Evolutionary conservation across 2,329 filamentous ascomycete genomes (phyloP), one percentile per base, ranked within the genome.

Genomic region (Ophiostoma ulmi): DNA sequence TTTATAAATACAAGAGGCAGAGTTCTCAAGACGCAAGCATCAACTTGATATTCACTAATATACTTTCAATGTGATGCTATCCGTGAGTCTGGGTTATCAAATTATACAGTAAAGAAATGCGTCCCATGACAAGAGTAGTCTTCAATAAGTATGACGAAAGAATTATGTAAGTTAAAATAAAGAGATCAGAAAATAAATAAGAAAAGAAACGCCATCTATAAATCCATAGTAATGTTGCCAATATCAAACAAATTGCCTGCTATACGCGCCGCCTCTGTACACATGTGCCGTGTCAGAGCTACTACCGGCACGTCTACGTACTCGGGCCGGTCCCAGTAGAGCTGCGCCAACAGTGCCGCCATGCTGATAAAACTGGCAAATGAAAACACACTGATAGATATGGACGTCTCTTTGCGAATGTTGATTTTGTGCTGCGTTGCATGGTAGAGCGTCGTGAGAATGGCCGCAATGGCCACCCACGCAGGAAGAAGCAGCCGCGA

Each of bases 381-480:
- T 69, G 89, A 92, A 77, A 93, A 91, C 74, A 93, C 88, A 75
- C 89, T 88, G 73, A 93, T 85, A n/a, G 90, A 91, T 11, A 90
- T 90, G 66, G 88, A 88, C 0, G 91, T 93, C 80, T 93, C 91
- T 76, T 91, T 92, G 76, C 89, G 88, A 75, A 93, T 93, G 76
- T 89, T 92, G 77, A 92, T 90, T 77, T 91, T 91, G 75, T 90
- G 89, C 79, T 93, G 90, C 17, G 90, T 92, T 72, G 91, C 83
- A 78, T 93, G 91, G 80, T 94, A 93, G 74, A 90, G 84, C 70
- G 90, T 85, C 1, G 91, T 93, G 58, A 93, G 81, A 61, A 88
- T 90, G 69, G 88, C 91, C 69, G 91, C 89, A 74, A 93, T 93
- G 73, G 87, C 86, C 73, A 94, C 89, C 91, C 91, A 94, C 61